Conservation (phyloP, 805 yeast species). For the Suhomyces vadensis region DNA sequence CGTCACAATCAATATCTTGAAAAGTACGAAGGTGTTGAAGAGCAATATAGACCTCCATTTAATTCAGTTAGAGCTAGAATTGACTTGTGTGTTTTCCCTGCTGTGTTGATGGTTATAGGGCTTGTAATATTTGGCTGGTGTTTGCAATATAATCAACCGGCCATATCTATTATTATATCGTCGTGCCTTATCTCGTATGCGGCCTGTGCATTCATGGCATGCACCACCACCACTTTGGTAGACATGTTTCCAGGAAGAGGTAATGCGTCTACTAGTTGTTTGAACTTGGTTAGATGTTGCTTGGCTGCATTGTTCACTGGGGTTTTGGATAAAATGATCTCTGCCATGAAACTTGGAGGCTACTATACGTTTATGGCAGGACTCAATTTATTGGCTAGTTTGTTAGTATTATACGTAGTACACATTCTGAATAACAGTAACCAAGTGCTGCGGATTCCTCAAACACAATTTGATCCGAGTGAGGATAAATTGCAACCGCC, state of each 20-base stretch:
- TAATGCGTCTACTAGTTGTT: constrained; percentile 71
- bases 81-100: constrained; percentile 41
- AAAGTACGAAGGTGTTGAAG: constrained; percentile 20
- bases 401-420: neutral
- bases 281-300: constrained; percentile 71
- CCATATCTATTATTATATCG: constrained; percentile 58
- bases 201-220: constrained; percentile 55
- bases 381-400: constrained; percentile 25
- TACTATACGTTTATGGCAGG: constrained; percentile 71
- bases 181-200: constrained; percentile 58
- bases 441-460: too few species aligned
- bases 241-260: constrained; percentile 70
- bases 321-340: constrained; percentile 60
- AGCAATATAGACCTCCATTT: constrained; percentile 32
- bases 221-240: constrained; percentile 64
- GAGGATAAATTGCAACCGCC: too few species aligned
- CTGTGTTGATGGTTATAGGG: constrained; percentile 41
- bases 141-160: constrained; percentile 44
- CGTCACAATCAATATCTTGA: constrained; percentile 21
- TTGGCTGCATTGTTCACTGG: constrained; percentile 71
- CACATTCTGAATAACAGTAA: too few species aligned
- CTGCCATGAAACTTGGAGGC: constrained; percentile 65
- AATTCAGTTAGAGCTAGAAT: constrained; percentile 58
- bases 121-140: constrained; percentile 74
- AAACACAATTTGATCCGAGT: too few species aligned